Evolutionary conservation across 805 yeast genomes (phyloP).

Genomic region (Candida boidinii): DNA sequence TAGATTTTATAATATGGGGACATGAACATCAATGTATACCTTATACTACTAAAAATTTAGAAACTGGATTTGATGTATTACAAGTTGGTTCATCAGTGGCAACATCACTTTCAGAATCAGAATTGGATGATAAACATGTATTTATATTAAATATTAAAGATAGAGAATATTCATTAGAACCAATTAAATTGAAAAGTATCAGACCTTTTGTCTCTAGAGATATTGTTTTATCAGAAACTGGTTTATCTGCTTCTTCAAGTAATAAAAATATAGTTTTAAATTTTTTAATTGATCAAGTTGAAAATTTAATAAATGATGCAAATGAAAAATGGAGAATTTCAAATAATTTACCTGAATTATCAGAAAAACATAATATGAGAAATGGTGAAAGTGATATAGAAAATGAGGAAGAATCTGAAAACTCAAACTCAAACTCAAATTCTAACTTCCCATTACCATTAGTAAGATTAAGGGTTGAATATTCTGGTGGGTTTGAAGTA

Average conservation of each 20-base stretch:
- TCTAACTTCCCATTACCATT: slow-evolving; percentile 66
- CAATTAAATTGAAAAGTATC: slow-evolving; percentile 58
- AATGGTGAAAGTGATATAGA: slow-evolving; percentile 15
- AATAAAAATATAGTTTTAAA: slow-evolving; percentile 52
- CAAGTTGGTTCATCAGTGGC: slow-evolving; percentile 96
- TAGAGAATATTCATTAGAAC: slow-evolving; percentile 44
- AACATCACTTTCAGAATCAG: slow-evolving; percentile 82
- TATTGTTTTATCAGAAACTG: slow-evolving; percentile 44
- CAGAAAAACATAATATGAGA: slow-evolving; percentile 15
- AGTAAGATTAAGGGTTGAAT: slow-evolving; percentile 76
- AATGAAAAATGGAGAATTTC: slow-evolving; percentile 33
- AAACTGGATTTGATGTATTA: slow-evolving; percentile 63
- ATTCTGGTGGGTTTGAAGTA: slow-evolving; percentile 83
- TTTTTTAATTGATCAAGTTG: slow-evolving; percentile 57
- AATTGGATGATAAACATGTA: slow-evolving; percentile 64
- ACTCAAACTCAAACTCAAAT: too few relatives aligned
- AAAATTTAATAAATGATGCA: slow-evolving; percentile 56
- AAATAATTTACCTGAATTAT: slow-evolving; percentile 13
- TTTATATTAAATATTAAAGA: slow-evolving; percentile 63
- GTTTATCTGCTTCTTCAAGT: slow-evolving; percentile 51
- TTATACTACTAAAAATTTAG: slow-evolving; percentile 49
- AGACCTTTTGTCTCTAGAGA: slow-evolving; percentile 78
- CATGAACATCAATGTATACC: slow-evolving; percentile 95
- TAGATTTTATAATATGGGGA: slow-evolving; percentile 90
- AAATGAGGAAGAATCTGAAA: too few relatives aligned